Evolutionary conservation across 805 yeast genomes (phyloP).

Genomic region (Ogataea neopini): DNA sequence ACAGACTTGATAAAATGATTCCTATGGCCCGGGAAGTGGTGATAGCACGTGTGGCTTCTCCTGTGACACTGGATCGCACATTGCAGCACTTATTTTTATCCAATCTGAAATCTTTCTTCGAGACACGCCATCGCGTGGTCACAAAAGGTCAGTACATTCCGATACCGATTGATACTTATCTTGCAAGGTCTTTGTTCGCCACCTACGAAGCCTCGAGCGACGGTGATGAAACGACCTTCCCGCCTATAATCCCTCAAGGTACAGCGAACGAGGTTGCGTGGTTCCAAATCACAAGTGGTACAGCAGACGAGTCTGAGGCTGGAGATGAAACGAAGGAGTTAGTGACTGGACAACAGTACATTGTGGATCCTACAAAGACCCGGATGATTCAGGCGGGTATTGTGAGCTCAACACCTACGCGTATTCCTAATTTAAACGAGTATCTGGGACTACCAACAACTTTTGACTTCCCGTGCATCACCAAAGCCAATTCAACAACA

Average conservation of each 20-base stretch:
- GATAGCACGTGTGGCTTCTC: slow-evolving; percentile 67
- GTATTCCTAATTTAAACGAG: slow-evolving; percentile 8
- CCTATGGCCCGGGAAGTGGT: slow-evolving; percentile 63
- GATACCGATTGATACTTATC: slow-evolving; percentile 67
- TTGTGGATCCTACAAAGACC: slow-evolving; percentile 69
- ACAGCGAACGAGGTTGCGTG: slow-evolving; percentile 77
- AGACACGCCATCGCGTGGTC: slow-evolving; percentile 56
- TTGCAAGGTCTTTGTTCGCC: slow-evolving; percentile 57
- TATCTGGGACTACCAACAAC: slow-evolving; percentile 16
- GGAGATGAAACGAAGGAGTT: slow-evolving; percentile 21
- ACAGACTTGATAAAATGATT: slow-evolving; percentile 26
- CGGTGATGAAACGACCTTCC: slow-evolving; percentile 22
- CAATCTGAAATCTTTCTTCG: slow-evolving; percentile 63
- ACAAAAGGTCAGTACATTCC: slow-evolving; percentile 71
- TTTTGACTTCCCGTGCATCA: slow-evolving; percentile 18
- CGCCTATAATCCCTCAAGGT: slow-evolving; percentile 54
- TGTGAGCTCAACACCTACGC: neutral
- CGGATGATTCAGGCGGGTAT: slow-evolving; percentile 70
- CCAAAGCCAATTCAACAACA: slow-evolving; percentile 18
- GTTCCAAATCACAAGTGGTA: slow-evolving; percentile 68
- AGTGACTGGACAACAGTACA: slow-evolving; percentile 40
- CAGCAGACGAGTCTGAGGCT: slow-evolving; percentile 10
- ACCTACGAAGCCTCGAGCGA: slow-evolving; percentile 30
- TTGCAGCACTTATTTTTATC: slow-evolving; percentile 61
- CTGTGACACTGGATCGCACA: slow-evolving; percentile 62